A percentile compares a stretch with the other conserved stretches of the same genome.
These are phyloP conservation scores for Stevia rebaudiana DNA, from an alignment of 140 eudicot species.

Conservation along the genomic window DNA sequence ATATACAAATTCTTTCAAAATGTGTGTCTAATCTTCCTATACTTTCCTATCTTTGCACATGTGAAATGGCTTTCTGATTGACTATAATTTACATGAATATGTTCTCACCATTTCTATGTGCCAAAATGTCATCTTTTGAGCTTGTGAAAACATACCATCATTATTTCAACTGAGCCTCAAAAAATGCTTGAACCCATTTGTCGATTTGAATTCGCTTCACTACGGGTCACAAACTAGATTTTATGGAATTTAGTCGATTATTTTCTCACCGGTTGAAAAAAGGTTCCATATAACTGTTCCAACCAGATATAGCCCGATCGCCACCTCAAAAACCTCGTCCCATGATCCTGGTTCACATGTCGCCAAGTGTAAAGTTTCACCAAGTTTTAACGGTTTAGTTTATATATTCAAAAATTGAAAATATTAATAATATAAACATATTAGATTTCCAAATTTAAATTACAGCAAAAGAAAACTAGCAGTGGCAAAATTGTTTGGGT, in stretches of 20 bases:
- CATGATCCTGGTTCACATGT: conserved; percentile 62
- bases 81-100: conserved; percentile 16
- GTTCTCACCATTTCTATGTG: conserved; percentile 15
- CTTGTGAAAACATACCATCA: conserved; percentile 6
- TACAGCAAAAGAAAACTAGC: neutral
- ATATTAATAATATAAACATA: neutral
- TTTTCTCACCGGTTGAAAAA: conserved; percentile 83
- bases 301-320: conserved; percentile 70
- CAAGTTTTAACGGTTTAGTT: neutral
- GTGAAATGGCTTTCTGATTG: conserved; percentile 19
- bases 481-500: neutral
- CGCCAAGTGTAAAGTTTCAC: conserved; percentile 11
- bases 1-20: conserved; percentile 24
- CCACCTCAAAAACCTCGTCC: conserved; percentile 83
- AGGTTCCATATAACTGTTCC: conserved; percentile 90
- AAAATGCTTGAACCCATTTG: conserved; percentile 15
- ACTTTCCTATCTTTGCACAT: conserved; percentile 17
- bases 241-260: conserved; percentile 37
- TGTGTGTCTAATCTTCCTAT: conserved; percentile 30
- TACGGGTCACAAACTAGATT: conserved; percentile 12
- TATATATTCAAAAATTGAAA: neutral
- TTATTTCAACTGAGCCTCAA: conserved; percentile 17
- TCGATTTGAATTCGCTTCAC: conserved; percentile 13
- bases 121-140: conserved; percentile 9
- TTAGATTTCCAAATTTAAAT: neutral